These are phyloP conservation scores for Allantophomopsis lycopodina DNA, from an alignment of 2,329 filamentous ascomycete species.

Conservation along the genomic window DNA sequence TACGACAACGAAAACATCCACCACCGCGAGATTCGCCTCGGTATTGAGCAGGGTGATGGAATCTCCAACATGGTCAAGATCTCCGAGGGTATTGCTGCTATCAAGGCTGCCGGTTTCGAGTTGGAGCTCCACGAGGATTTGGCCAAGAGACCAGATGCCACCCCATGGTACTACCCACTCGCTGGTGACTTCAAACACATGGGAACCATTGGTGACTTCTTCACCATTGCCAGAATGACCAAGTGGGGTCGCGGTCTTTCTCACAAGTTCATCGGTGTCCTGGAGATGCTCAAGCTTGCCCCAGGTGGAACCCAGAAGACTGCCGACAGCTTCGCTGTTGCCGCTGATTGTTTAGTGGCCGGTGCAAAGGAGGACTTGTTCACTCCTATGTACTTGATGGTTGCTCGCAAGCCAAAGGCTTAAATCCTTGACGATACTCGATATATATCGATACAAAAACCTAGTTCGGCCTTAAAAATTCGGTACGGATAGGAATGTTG, in stretches of 20 bases:
- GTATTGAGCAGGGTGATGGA: constrained; percentile 90
- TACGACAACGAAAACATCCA: constrained; percentile 82
- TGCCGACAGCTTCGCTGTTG: constrained; percentile 73
- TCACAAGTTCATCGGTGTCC: constrained; percentile 61
- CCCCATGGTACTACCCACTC: constrained; percentile 91
- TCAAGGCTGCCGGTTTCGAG: constrained; percentile 79
- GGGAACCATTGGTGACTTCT: constrained; percentile 63
- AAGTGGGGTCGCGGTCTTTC: constrained; percentile 62
- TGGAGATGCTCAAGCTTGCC: constrained; percentile 65
- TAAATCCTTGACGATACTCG: not conserved
- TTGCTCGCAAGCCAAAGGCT: constrained; percentile 63
- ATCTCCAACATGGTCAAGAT: constrained; percentile 96
- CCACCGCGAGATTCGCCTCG: constrained; percentile 83
- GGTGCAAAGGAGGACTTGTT: constrained; percentile 86
- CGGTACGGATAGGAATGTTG: no score
- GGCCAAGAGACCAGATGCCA: constrained; percentile 57
- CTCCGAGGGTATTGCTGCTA: constrained; percentile 66
- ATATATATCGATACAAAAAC: no score
- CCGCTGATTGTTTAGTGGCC: constrained; percentile 74
- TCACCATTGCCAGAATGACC: constrained; percentile 82
- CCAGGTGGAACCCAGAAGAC: constrained; percentile 85
- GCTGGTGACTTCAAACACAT: constrained; percentile 77
- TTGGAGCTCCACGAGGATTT: constrained; percentile 77
- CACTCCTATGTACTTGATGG: constrained; percentile 97
- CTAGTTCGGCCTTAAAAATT: no score